Percentiles rank a stretch among this genome's conserved stretches.
Conservation (phyloP, 179 eudicot species). For the Heliamphora pulchella region DNA sequence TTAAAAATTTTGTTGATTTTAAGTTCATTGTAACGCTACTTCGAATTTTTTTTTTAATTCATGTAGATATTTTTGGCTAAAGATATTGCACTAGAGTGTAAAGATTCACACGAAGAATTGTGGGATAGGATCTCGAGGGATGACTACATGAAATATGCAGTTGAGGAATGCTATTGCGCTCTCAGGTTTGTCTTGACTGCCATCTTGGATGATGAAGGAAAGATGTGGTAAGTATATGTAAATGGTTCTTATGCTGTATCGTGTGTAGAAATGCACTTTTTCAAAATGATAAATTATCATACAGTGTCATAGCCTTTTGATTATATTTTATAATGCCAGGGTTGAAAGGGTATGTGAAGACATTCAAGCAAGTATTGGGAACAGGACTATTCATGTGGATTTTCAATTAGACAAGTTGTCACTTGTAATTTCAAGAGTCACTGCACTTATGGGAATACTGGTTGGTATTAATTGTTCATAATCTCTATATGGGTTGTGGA, state of each 20-base stretch:
- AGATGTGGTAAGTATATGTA: constrained; percentile 59
- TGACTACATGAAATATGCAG: constrained; percentile 96
- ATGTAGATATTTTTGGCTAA: constrained; percentile 78
- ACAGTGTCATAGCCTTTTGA: neutral
- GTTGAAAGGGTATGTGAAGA: constrained; percentile 82
- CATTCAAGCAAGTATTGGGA: constrained; percentile 45
- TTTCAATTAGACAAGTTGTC: constrained; percentile 64
- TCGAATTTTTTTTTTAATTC: neutral
- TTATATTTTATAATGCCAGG: constrained; percentile 36
- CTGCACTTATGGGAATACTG: constrained; percentile 91
- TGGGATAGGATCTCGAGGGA: constrained; percentile 90
- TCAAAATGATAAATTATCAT: neutral
- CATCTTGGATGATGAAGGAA: constrained; percentile 82
- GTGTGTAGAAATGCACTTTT: neutral
- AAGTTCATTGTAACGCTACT: neutral
- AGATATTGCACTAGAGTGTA: constrained; percentile 79
- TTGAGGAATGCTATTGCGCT: constrained; percentile 66
- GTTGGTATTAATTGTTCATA: constrained; percentile 35
- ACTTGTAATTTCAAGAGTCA: constrained; percentile 76
- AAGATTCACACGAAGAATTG: constrained; percentile 71
- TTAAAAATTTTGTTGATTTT: neutral
- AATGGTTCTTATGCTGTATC: constrained; percentile 2
- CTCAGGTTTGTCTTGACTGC: constrained; percentile 60
- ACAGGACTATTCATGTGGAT: constrained; percentile 40
- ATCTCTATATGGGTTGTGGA: neutral